A percentile compares a stretch with the other conserved stretches of the same genome.
Evolutionary conservation across 371 early-diverging fungal genomes (phyloP).

Genomic region (Nematocida major): DNA sequence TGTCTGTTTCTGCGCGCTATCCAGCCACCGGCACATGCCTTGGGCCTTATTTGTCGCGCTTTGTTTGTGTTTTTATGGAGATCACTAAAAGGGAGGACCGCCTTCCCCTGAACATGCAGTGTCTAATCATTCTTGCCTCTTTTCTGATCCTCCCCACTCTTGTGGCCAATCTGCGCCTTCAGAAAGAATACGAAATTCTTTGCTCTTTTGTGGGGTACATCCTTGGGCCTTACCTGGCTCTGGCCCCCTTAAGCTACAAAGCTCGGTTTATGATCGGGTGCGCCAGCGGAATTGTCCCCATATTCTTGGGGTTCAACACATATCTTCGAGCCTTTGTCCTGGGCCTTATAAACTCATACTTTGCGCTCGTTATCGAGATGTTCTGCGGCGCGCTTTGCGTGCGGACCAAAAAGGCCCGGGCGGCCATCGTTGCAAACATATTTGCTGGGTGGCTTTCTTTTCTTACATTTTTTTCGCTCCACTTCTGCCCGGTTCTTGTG

Average conservation of each 20-base stretch:
- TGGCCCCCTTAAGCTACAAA: slow-evolving; percentile 29
- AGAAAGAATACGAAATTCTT: slow-evolving; percentile 10
- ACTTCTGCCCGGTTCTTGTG: slow-evolving; percentile 18
- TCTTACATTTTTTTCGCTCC: slow-evolving; percentile 27
- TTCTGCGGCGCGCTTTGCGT: slow-evolving; percentile 28
- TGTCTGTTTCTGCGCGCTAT: no score
- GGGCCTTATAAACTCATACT: slow-evolving; percentile 31
- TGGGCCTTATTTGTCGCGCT: neutral
- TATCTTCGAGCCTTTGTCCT: slow-evolving; percentile 13
- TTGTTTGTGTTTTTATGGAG: slow-evolving; percentile 41
- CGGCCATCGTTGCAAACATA: neutral
- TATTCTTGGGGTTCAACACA: neutral
- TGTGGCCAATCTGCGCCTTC: slow-evolving; percentile 2
- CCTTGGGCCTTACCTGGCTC: slow-evolving; percentile 27
- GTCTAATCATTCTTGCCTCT: neutral
- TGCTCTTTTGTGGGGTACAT: slow-evolving; percentile 19
- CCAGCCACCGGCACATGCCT: no score
- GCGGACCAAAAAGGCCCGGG: slow-evolving; percentile 7
- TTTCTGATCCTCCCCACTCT: slow-evolving; percentile 15
- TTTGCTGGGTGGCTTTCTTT: slow-evolving; percentile 18
- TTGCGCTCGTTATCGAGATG: neutral
- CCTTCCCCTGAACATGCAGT: slow-evolving; percentile 32
- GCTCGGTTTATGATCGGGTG: slow-evolving; percentile 20
- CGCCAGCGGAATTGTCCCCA: neutral
- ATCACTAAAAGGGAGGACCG: neutral